Evolutionary conservation across 306 rosid genomes (phyloP).

Genomic region (Citrullus colocynthis): DNA sequence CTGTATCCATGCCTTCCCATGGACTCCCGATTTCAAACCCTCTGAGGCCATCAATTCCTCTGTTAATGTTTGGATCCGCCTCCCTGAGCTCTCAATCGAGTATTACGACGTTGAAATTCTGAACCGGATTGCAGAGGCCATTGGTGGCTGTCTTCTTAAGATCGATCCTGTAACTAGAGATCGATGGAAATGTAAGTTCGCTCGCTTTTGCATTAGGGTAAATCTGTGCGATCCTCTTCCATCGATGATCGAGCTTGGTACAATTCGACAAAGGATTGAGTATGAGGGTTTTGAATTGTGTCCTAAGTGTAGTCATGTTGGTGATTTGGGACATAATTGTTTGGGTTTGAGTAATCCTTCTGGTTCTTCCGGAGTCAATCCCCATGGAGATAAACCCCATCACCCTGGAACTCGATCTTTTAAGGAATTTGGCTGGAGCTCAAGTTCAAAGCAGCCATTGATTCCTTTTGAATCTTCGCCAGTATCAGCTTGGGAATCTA

Average conservation of each 20-base stretch:
- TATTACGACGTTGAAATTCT: not conserved
- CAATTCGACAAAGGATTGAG: not conserved
- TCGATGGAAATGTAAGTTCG: not conserved
- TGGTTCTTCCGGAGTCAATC: not conserved
- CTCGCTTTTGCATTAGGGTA: not conserved
- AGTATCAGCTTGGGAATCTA: not conserved
- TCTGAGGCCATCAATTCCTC: not conserved
- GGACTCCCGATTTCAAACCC: slow-evolving; percentile 1
- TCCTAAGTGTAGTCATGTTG: not conserved
- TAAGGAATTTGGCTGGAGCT: not conserved
- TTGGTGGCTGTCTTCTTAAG: not conserved
- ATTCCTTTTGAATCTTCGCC: not conserved
- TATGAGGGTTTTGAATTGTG: not conserved
- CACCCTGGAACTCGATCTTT: not conserved
- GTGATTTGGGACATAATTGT: not conserved
- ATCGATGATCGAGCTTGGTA: not conserved
- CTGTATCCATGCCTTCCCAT: not conserved
- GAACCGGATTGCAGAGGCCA: not conserved
- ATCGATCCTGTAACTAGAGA: not conserved
- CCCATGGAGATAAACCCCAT: not conserved
- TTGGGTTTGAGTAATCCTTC: not conserved
- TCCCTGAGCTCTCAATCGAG: not conserved
- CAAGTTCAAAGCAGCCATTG: not conserved
- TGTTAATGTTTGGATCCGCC: not conserved
- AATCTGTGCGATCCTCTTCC: not conserved